Evolutionary conservation across 2,329 filamentous ascomycete species (phyloP).

Genomic region (Fusarium algeriense): DNA sequence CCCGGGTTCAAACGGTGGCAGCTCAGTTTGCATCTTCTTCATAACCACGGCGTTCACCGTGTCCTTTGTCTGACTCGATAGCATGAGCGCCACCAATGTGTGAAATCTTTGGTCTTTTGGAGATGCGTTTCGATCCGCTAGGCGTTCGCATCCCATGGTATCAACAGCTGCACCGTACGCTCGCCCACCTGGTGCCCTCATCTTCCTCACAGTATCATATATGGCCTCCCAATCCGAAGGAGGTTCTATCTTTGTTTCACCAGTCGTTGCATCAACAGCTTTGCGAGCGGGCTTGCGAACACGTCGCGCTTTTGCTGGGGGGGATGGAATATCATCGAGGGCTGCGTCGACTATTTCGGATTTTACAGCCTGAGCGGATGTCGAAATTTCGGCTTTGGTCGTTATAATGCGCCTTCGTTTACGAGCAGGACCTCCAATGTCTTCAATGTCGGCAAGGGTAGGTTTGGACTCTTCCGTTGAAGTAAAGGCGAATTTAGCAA

Average conservation of each 20-base stretch:
- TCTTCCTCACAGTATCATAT: conserved; percentile 81
- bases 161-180: conserved; percentile 87
- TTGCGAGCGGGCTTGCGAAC: conserved; percentile 63
- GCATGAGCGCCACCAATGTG: conserved; percentile 88
- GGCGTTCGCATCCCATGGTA: conserved; percentile 93
- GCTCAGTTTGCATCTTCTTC: conserved; percentile 79
- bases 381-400: conserved; percentile 25
- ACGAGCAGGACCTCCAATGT: conserved; percentile 55
- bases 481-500: conserved; percentile 61
- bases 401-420: conserved; percentile 49
- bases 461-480: conserved; percentile 43
- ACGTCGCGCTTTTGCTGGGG: conserved; percentile 46
- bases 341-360: conserved; percentile 53
- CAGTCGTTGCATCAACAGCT: conserved; percentile 56
- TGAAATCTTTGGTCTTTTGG: conserved; percentile 79
- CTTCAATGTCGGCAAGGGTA: conserved; percentile 66
- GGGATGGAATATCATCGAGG: conserved; percentile 41
- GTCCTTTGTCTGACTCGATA: conserved; percentile 93
- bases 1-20: conserved; percentile 65
- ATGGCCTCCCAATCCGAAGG: conserved; percentile 87
- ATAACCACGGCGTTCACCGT: conserved; percentile 89
- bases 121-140: conserved; percentile 68
- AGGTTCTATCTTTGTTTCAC: conserved; percentile 61
- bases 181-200: conserved; percentile 71
- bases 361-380: conserved; percentile 51